Conservation (phyloP, 148 eudicot genomes). For the Rhododendron vialii region DNA sequence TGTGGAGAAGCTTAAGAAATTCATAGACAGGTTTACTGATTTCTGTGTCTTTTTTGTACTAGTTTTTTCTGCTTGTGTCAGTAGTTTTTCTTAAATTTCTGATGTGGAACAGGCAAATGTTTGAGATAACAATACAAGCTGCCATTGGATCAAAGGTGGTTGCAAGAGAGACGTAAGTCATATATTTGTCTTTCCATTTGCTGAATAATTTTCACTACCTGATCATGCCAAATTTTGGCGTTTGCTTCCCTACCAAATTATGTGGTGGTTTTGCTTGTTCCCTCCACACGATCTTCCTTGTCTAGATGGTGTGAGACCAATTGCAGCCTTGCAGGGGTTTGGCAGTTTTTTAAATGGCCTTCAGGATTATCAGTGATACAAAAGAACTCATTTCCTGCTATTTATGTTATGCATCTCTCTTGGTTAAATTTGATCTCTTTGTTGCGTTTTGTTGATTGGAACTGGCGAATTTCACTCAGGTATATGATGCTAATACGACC, state of each 20-base stretch:
- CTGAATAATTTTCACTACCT: neutral
- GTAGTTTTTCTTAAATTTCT: slow-evolving; percentile 9
- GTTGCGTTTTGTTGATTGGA: neutral
- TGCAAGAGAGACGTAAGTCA: slow-evolving; percentile 94
- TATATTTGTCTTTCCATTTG: neutral
- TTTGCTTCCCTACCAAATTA: neutral
- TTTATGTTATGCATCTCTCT: neutral
- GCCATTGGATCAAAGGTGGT: slow-evolving; percentile 84
- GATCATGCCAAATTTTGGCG: neutral
- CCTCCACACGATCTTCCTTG: neutral
- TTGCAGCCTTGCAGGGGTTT: neutral
- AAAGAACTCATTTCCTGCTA: neutral
- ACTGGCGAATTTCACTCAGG: neutral
- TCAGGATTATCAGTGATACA: neutral
- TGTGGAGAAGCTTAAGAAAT: slow-evolving; percentile 83
- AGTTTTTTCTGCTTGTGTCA: neutral
- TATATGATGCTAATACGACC: neutral
- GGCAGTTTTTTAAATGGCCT: neutral
- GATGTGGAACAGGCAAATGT: slow-evolving; percentile 74
- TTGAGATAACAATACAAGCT: slow-evolving; percentile 89
- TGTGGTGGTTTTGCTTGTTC: neutral
- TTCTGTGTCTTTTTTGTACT: neutral
- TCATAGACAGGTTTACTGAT: slow-evolving; percentile 74
- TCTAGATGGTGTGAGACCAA: neutral
- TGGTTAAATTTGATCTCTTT: slow-evolving; percentile 7